Evolutionary conservation across 257 asterid species (phyloP).

Genomic region (Vinca minor): DNA sequence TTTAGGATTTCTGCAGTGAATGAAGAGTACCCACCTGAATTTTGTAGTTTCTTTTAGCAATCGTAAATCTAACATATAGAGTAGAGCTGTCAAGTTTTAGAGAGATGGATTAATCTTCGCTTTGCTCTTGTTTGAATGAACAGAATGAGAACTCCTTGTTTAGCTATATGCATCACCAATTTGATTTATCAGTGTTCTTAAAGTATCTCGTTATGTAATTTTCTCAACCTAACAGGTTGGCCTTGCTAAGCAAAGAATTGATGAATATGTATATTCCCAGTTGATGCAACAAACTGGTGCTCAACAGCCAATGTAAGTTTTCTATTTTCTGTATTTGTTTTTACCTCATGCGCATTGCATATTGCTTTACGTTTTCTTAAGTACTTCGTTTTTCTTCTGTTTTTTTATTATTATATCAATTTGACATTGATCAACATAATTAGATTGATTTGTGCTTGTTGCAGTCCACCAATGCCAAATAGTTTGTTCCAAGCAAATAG

Average conservation of each 20-base stretch:
- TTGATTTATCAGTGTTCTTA: not conserved
- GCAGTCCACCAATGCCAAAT: conserved; percentile 51
- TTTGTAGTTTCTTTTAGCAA: not conserved
- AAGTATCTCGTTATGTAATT: not conserved
- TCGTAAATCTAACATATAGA: not conserved
- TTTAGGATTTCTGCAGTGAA: not conserved
- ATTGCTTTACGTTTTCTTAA: no score
- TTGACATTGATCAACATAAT: not conserved
- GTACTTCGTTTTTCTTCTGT: no score
- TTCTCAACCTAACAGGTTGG: conserved; percentile 39
- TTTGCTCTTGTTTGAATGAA: no score
- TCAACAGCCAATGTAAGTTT: conserved; percentile 38
- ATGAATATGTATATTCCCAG: conserved; percentile 81
- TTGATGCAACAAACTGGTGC: conserved; percentile 65
- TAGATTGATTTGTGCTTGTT: conserved; percentile 1
- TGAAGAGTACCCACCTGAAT: not conserved
- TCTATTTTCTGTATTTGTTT: not conserved
- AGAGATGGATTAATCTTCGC: no score
- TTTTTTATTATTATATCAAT: not conserved
- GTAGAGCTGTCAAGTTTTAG: not conserved
- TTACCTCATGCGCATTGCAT: not conserved
- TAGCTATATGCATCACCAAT: not conserved
- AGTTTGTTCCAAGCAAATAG: conserved; percentile 39
- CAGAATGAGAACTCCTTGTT: not conserved
- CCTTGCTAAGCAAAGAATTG: conserved; percentile 84